phyloP scores from a whole-genome alignment of 345 rosid genomes.

The Carallia brachiata region DNA sequence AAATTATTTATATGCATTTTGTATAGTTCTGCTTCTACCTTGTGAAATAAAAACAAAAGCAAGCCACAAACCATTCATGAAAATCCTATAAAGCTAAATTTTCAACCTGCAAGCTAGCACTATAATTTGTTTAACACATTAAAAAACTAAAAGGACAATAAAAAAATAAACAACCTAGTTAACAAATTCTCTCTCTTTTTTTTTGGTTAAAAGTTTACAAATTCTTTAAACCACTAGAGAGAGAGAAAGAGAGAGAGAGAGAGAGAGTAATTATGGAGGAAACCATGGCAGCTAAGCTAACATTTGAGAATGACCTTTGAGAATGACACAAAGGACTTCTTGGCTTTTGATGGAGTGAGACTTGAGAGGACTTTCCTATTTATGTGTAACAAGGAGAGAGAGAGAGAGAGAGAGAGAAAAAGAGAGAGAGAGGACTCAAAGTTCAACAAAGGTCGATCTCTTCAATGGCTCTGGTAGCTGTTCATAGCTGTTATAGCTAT shows the following conservation, averaged over 20 bases:
- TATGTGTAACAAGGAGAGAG: not conserved
- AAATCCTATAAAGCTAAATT: not conserved
- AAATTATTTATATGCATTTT: too few species aligned
- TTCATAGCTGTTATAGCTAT: slow-evolving; percentile 7
- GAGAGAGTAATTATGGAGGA: slow-evolving; percentile 18
- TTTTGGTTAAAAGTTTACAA: not conserved
- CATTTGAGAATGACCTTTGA: not conserved
- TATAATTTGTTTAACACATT: not conserved
- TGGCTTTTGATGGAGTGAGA: not conserved
- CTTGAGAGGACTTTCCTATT: too few species aligned
- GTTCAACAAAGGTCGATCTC: slow-evolving; percentile 29
- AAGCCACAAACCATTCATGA: not conserved
- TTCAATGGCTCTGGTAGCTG: slow-evolving; percentile 18
- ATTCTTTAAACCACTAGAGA: not conserved
- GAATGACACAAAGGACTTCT: not conserved
- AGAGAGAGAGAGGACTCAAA: slow-evolving; percentile 28
- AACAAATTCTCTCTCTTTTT: not conserved
- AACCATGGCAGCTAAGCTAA: slow-evolving; percentile 17
- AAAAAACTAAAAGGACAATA: not conserved
- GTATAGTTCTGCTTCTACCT: not conserved
- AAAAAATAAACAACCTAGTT: not conserved
- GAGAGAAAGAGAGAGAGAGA: not conserved
- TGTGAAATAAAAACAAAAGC: not conserved
- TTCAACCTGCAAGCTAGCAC: not conserved
- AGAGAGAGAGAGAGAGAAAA: not conserved